Percentiles rank a stretch among this genome's conserved stretches.
Conservation (phyloP, 768 basidiomycete species). For the Roridomyces roridus region DNA sequence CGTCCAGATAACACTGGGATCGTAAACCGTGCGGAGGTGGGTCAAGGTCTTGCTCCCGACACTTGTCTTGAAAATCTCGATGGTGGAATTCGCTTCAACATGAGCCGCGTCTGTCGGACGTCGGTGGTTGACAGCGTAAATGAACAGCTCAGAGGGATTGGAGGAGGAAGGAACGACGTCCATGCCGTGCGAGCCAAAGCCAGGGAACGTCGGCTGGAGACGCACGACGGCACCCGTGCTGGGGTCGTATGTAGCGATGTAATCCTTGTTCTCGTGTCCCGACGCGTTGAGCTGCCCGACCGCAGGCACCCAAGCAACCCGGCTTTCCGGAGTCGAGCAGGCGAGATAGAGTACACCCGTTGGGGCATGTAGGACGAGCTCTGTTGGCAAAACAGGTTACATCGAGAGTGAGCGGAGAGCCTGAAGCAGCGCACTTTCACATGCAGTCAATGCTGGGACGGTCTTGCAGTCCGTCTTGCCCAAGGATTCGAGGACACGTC, state of each 20-base stretch:
- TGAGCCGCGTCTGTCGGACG: conserved; percentile 47
- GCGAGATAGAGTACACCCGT: conserved; percentile 65
- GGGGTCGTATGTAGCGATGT: conserved; percentile 65
- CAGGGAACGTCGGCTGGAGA: conserved; percentile 49
- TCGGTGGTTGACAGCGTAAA: conserved; percentile 75
- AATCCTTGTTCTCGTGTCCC: conserved; percentile 51
- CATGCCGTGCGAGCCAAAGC: conserved; percentile 68
- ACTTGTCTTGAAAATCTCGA: conserved; percentile 70
- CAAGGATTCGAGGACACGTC: conserved; percentile 47
- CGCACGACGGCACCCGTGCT: conserved; percentile 47
- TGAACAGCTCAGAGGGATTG: conserved; percentile 54
- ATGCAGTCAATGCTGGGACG: conserved; percentile 57
- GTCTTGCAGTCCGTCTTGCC: conserved; percentile 56
- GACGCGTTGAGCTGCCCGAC: conserved; percentile 40
- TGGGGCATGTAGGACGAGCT: conserved; percentile 60
- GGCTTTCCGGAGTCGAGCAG: conserved; percentile 56
- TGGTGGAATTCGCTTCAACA: conserved; percentile 68
- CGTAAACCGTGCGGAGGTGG: conserved; percentile 62
- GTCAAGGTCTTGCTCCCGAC: conserved; percentile 48
- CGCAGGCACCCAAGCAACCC: conserved; percentile 58
- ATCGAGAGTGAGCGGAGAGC: no score
- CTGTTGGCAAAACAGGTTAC: conserved; percentile 37
- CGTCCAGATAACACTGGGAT: conserved; percentile 62
- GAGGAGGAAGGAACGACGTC: conserved; percentile 62
- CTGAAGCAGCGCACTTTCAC: no score